Evolutionary conservation across 2,329 filamentous ascomycete genomes (phyloP), one percentile per base, ranked within the genome.

Genomic region (Neoscytalidium dimidiatum): DNA sequence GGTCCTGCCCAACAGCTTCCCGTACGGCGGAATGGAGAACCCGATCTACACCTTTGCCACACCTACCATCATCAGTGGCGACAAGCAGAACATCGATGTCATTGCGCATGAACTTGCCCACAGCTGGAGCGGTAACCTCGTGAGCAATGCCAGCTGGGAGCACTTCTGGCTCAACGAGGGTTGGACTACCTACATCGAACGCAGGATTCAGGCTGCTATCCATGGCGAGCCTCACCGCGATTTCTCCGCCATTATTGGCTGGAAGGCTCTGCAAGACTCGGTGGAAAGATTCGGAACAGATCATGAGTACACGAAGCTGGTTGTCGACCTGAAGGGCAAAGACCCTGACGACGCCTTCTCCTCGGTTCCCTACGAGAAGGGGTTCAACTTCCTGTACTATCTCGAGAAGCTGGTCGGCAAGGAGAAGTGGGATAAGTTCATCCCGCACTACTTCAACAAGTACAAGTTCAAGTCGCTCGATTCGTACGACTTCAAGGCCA

Each of bases 311-410:
- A 99, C 95, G 7, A 96, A 96, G 77, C 85, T 99, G 62, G 88
- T 97, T 69, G 86, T 94, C 66, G 89, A 92, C 75, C 89, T 98
- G 68, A 91, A 94, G 74, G 92, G 92, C 65, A 90, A 95, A 69
- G 94, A 98, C 71, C 95, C 95, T 0, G 95, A 98, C 76, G 95
- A 99, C 77, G 92, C 94, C 1, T 99, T 98, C 81, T 96, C 91
- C 70, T 91, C 88, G 28, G 84, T 98, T 35, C 93, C 95, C 0
- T 99, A 99, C 73, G 94, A 98, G 76, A 98, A 99, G 80, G 94
- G 94, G 3, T 98, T 97, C 79, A 91, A 92, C 74, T 96, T 98
- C 77, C 84, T 99, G 51, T 97, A 93, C 78, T 89, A 94, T 72
- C 88, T 99, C 14, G 95, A 99, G 73, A 90, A 90, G 52, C 82